Evolutionary conservation across 305 asterid species (phyloP), one percentile per base, ranked within the genome.

Genomic region (Euphrasia arctica): DNA sequence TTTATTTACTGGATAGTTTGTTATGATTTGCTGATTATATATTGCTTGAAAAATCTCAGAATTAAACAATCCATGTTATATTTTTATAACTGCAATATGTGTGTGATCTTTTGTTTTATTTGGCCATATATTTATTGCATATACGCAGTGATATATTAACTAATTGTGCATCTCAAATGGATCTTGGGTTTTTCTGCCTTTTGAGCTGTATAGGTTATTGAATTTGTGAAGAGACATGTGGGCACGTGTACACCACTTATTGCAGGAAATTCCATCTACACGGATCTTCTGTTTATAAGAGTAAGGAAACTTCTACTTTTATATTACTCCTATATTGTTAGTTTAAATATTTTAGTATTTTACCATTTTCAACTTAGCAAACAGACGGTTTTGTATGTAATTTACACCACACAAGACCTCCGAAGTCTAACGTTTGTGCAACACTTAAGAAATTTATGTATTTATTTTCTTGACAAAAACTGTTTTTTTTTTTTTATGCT

Each of bases 191-290:
- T 36, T 48, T 50, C 59, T 51, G 12, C 61, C 6, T 32, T 14
- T 51, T 58, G 36, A 45, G 60, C 64, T 45, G 50, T 60, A 68
- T 63, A 92, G 98, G 98, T 92, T 54, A 27, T 80, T 10, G 91
- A 92, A 56, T 90, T 92, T 69, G 90, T 92, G 69, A 84, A 80
- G 87, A 84, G 58, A 77, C 75, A 85, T 39, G 78, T 83, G 15
- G 93, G 91, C 71, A 62, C 85, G 11, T 74, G 76, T 66, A 76
- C 76, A 9, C 87, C 96, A 69, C 88, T 77, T 54, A 80, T 92
- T 42, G 98, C 98, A 2, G 98, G 97, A 70, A 92, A 92, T 74
- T 92, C 98, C 45, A 73, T 90, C 75, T 92, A 92, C 71, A 77
- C 62, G 69, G 98, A 92, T 82, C 84, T 81, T 75, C 68, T 83